Percentiles rank a stretch among this genome's conserved stretches.
phyloP scores from a whole-genome alignment of 192 early-diverging fungal species.

The Umbelopsis sp. region DNA sequence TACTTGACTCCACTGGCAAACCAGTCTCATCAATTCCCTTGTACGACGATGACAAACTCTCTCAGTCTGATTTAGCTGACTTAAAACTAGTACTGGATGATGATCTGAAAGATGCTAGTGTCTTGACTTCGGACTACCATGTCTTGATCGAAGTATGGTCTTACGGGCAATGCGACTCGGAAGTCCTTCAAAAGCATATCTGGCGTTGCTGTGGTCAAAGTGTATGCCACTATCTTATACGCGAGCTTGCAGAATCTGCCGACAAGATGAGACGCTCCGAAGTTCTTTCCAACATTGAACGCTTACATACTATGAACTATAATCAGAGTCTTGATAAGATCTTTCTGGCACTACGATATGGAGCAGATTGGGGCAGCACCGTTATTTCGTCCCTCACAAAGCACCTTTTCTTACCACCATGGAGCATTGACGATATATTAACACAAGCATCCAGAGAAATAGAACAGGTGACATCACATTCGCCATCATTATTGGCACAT shows the following conservation, averaged over 20 bases:
- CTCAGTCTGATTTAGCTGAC: not conserved
- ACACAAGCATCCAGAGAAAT: slow-evolving; percentile 2
- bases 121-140: slow-evolving; percentile 28
- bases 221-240: slow-evolving; percentile 57
- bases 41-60: slow-evolving; percentile 1
- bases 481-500: not conserved
- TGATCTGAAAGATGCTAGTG: slow-evolving; percentile 26
- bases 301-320: slow-evolving; percentile 13
- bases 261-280: slow-evolving; percentile 5
- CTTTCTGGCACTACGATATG: not conserved
- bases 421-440: slow-evolving; percentile 16
- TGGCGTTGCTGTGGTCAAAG: slow-evolving; percentile 54
- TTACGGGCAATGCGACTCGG: slow-evolving; percentile 45
- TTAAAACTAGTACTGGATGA: slow-evolving; percentile 26
- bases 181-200: slow-evolving; percentile 47
- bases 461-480: not conserved
- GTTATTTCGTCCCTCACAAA: slow-evolving; percentile 5
- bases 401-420: slow-evolving; percentile 8
- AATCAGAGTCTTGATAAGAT: not conserved
- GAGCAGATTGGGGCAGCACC: slow-evolving; percentile 7
- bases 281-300: not conserved
- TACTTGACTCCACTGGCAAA: slow-evolving; percentile 41
- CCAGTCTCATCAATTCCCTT: slow-evolving; percentile 43
- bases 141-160: slow-evolving; percentile 54
- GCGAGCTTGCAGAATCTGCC: not conserved